Percentiles rank a stretch among this genome's conserved stretches.
Evolutionary conservation across 177 flowering plant genomes (phyloP).

Genomic region (Vitis hybrid): DNA sequence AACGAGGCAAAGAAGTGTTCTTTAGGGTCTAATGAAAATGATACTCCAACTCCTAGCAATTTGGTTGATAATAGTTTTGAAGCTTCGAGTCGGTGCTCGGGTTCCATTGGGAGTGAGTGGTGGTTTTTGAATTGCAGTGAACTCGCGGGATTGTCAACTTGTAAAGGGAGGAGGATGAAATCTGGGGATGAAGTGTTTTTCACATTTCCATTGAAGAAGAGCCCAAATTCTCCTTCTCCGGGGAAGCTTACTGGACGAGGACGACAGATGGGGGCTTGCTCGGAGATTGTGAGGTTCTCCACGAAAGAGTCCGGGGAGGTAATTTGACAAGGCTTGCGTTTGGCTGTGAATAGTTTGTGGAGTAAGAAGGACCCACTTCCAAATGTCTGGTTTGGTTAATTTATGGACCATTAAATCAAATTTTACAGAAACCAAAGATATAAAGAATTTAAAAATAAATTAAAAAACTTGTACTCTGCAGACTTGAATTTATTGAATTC

Average conservation of each 20-base stretch:
- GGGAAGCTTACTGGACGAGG: constrained; percentile 61
- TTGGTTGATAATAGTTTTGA: constrained; percentile 9
- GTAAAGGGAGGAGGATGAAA: constrained; percentile 77
- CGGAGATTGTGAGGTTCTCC: constrained; percentile 93
- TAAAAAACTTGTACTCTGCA: no score
- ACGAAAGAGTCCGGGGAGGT: constrained; percentile 84
- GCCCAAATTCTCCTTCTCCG: constrained; percentile 31
- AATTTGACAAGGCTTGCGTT: not conserved
- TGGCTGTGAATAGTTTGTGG: not conserved
- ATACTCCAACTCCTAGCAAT: not conserved
- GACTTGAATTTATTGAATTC: no score
- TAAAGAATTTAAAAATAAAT: no score
- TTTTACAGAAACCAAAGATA: no score
- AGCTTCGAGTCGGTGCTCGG: constrained; percentile 1
- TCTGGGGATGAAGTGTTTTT: constrained; percentile 66
- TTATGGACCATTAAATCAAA: no score
- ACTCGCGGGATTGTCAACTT: constrained; percentile 76
- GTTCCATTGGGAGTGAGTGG: constrained; percentile 52
- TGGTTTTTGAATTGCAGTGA: constrained; percentile 75
- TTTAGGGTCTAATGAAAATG: constrained; percentile 8
- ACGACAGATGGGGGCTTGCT: constrained; percentile 48
- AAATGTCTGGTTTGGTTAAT: no score
- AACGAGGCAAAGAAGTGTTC: constrained; percentile 7
- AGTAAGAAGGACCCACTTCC: no score
- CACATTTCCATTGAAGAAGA: constrained; percentile 56